phyloP scores from a whole-genome alignment of 345 rosid species.

The Melaleuca alternifolia region DNA sequence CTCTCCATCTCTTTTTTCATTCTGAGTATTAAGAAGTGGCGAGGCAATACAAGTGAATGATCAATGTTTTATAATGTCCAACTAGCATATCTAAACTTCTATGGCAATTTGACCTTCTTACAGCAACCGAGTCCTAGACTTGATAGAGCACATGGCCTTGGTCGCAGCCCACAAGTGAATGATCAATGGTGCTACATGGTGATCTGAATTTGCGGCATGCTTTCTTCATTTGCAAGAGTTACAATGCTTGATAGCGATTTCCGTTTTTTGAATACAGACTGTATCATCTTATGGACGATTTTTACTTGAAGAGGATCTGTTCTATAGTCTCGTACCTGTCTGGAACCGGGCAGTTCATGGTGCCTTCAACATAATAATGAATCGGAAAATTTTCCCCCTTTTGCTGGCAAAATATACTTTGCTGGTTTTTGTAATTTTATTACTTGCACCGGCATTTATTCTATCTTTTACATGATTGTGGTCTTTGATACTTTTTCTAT shows the following conservation, averaged over 20 bases:
- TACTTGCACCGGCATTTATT: background rate
- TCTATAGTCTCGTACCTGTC: background rate
- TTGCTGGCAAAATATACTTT: background rate
- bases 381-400: background rate
- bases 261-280: background rate
- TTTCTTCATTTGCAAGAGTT: background rate
- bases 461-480: background rate
- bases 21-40: background rate
- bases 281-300: background rate
- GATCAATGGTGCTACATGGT: background rate
- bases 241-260: background rate
- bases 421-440: background rate
- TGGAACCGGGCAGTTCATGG: background rate
- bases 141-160: constrained; percentile 92
- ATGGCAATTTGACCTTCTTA: background rate
- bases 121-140: constrained; percentile 97
- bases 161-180: constrained; percentile 46
- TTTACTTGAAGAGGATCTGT: background rate
- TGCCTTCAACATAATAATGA: background rate
- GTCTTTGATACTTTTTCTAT: background rate
- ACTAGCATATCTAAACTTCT: background rate
- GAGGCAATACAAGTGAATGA: background rate
- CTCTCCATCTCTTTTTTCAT: background rate
- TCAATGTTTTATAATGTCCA: background rate
- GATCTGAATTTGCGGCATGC: background rate